A percentile compares a stretch with the other conserved stretches of the same genome.
Evolutionary conservation across 345 rosid species (phyloP).

Genomic region (Toxicodendron radicans): DNA sequence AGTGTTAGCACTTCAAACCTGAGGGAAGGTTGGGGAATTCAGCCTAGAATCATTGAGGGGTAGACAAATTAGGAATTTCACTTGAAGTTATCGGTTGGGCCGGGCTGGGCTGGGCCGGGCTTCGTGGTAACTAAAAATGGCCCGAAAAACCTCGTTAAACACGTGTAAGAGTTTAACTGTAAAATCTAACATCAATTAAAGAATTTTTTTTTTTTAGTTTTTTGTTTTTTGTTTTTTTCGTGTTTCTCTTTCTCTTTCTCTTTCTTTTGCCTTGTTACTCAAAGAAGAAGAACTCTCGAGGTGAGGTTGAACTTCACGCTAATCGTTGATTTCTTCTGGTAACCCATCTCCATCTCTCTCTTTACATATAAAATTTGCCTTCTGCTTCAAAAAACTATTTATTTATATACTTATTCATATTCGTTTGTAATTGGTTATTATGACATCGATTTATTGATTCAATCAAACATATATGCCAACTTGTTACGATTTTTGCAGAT

Average conservation of each 20-base stretch:
- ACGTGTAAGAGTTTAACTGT: background rate
- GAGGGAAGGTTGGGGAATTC: too few relatives aligned
- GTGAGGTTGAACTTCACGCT: background rate
- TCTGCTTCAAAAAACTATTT: background rate
- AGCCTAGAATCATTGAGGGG: too few relatives aligned
- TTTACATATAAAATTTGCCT: background rate
- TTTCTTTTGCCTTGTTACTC: background rate
- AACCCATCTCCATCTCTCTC: background rate
- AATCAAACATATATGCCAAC: background rate
- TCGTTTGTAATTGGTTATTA: background rate
- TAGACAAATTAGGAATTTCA: too few relatives aligned
- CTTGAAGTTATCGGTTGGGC: too few relatives aligned
- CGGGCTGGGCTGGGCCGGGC: too few relatives aligned
- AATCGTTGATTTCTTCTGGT: constrained; percentile 5
- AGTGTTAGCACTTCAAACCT: too few relatives aligned
- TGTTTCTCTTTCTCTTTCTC: background rate
- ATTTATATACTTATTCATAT: background rate
- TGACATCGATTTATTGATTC: background rate
- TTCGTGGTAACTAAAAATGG: too few relatives aligned
- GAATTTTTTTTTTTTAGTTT: too few relatives aligned
- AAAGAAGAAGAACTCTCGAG: background rate
- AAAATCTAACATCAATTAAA: background rate
- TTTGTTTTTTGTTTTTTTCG: background rate
- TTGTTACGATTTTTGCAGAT: background rate
- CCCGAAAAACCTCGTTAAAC: background rate